Base-by-base conservation (phyloP, 306 rosid genomes). In the Inga leiocalycina region DNA sequence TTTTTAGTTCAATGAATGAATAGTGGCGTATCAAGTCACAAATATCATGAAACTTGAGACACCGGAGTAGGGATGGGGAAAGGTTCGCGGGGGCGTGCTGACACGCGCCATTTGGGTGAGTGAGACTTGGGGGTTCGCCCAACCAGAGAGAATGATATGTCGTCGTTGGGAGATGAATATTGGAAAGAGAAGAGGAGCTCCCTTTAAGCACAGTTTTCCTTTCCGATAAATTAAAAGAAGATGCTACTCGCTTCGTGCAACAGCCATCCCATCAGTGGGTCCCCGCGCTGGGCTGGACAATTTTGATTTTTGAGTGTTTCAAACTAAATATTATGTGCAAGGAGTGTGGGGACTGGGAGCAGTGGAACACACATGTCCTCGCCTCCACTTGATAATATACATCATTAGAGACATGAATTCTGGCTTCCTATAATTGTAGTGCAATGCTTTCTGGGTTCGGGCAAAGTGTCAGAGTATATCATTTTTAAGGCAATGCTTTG, bases 271-370 rank as follows among this genome's bases (percentile, higher is more conserved):
- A 48, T 13, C 7, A 12, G 75, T 67, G 82, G 76, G 67, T 12
- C 64, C 75, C 75, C 65, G 22, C 56, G 74, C 79, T 35, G 22
- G 22, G 74, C 67, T 49, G 66, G 79, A 79, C 71, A 73, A 71
- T 34, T 79, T 79, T 79, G 46, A 73, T 61, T 34, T 79, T 79
- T 79, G 56, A 41, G 30, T 64, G 72, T 45, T 65, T 27, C 69
- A 14, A 52, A 67, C 27, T 76, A 48, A 68, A 75, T 65, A 51
- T 22, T 20, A 19, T 56, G 66, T 9, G 34, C 66, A 20, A 4
- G 68, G 10, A 11, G 30, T 20, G 44, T 39, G 83, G 49, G 34
- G 30, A 0, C 64, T 57, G 64, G 3, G 4, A 7, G 5, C 66
- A 8, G 32, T 22, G 43, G 57, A 52, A 45, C 49, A 70, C 30